Evolutionary conservation across 495 filamentous ascomycete species (phyloP).

Genomic region (Penicillium alfredii): DNA sequence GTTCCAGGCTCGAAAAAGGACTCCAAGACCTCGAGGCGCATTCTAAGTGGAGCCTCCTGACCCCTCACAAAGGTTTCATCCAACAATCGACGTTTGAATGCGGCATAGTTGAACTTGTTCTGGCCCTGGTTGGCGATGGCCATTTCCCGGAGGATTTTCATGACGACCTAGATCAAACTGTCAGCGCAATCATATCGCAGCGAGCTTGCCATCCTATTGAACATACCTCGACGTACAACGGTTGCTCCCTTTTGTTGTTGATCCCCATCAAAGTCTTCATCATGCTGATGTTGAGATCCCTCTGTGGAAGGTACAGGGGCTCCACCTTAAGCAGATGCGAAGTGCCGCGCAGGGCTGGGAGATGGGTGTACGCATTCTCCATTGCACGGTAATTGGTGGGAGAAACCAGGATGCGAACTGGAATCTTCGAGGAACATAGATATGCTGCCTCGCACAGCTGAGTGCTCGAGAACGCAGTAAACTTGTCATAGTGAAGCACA

Average conservation of each 20-base stretch:
- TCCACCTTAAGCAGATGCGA: slow-evolving; percentile 22
- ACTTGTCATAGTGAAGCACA: slow-evolving; percentile 63
- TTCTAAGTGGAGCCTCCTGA: slow-evolving; percentile 21
- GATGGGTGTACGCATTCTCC: too few relatives aligned
- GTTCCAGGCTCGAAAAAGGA: slow-evolving; percentile 33
- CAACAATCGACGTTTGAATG: slow-evolving; percentile 32
- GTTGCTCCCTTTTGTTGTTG: slow-evolving; percentile 31
- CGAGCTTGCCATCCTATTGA: slow-evolving; percentile 5
- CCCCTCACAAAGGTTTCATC: slow-evolving; percentile 19
- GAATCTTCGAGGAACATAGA: slow-evolving; percentile 48
- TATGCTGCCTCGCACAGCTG: slow-evolving; percentile 61
- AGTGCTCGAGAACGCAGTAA: slow-evolving; percentile 43
- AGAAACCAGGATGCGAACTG: slow-evolving; percentile 57
- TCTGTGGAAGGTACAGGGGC: slow-evolving; percentile 50
- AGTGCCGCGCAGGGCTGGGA: slow-evolving; percentile 25
- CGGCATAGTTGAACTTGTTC: slow-evolving; percentile 46
- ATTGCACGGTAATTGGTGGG: slow-evolving; percentile 52
- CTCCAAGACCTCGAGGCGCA: slow-evolving; percentile 40
- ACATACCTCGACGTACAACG: slow-evolving; percentile 54
- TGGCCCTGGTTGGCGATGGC: slow-evolving; percentile 39
- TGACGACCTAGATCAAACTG: slow-evolving; percentile 7
- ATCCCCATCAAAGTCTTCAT: slow-evolving; percentile 69
- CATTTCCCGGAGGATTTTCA: slow-evolving; percentile 53
- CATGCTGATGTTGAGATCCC: slow-evolving; percentile 54
- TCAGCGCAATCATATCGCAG: background rate